Conservation (phyloP, 139 green algal genomes). For the Medakamo hakoo region DNA sequence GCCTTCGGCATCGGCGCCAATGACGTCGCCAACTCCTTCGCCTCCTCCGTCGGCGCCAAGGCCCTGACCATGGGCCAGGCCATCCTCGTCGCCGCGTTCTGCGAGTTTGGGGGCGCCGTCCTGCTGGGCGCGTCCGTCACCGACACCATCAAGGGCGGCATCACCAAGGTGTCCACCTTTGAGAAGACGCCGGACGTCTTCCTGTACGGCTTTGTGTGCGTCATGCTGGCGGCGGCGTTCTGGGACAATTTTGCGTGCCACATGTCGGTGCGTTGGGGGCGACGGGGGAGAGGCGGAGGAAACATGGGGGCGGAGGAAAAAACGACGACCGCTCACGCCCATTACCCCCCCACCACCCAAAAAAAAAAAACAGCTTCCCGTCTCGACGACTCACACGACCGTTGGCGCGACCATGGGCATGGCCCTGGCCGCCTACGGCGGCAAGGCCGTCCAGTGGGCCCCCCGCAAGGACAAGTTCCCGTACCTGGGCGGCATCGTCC, state of each 20-base stretch:
- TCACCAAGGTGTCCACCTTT: slow-evolving; percentile 22
- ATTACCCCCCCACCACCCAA: no score
- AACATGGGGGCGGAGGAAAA: no score
- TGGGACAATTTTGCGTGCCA: slow-evolving; percentile 37
- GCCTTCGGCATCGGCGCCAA: slow-evolving; percentile 18
- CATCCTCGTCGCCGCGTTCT: slow-evolving; percentile 17
- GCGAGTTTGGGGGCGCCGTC: slow-evolving; percentile 19
- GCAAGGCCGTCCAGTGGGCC: slow-evolving; percentile 7
- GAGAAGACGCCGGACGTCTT: slow-evolving; percentile 23
- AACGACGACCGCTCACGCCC: no score
- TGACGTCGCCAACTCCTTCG: slow-evolving; percentile 13
- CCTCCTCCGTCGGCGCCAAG: slow-evolving; percentile 12
- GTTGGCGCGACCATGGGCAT: slow-evolving; percentile 20
- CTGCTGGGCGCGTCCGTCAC: slow-evolving; percentile 31
- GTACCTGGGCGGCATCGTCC: slow-evolving; percentile 20
- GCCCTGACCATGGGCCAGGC: slow-evolving; percentile 18
- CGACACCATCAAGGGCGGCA: slow-evolving; percentile 22
- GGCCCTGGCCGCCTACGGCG: slow-evolving; percentile 8
- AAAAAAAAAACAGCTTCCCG: no score
- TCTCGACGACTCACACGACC: slow-evolving; percentile 30
- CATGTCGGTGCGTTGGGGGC: slow-evolving; percentile 27
- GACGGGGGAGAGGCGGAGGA: no score
- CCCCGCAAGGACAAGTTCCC: slow-evolving; percentile 12
- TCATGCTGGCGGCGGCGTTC: slow-evolving; percentile 24
- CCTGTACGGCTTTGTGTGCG: slow-evolving; percentile 51